Base-by-base conservation (phyloP, 129 eudicot genomes). In the Saussurea involucrata region DNA sequence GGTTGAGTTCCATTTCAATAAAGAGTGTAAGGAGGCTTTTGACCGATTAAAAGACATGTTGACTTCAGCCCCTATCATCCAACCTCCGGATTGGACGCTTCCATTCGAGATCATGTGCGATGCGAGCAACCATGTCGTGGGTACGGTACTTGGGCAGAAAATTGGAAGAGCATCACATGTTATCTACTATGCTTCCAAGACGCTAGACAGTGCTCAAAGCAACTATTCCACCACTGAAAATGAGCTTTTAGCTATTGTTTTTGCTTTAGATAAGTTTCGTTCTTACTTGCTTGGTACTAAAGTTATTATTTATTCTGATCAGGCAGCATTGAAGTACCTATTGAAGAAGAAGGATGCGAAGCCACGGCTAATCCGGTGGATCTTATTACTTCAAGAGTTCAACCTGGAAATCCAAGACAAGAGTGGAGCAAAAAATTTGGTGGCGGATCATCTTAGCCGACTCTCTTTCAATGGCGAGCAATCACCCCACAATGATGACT, bases 281-380 rank as follows among this genome's bases (percentile, higher is more conserved):
- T 17, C 17, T 10, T 46, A 46, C n/a, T 17, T 46, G 17, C 18
- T 46, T 11, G 58, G 58, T 4, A 40, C 49, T 11, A 40, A 40
- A 11, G 49, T 40, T 8, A 2, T 40, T 6, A 0, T 40, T 3
- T 1, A 1, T 46, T 46, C 58, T 1, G 18, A 46, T 46, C 58
- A 46, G 3, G 63, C 69, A 0, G 76, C 82, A 0, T 3, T 78
- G 5, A 28, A 57, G 20, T 55, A 78, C 37, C 21, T 78, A 24
- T 2, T 69, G 1, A 9, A 18, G 5, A 78, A 69, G 76, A 69
- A 69, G 27, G 82, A 78, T 8, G 6, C 71, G 0, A 69, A 69
- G 32, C 71, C 82, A 0, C 4, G 76, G 0, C 28, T 78, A 2
- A 68, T 58, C 3, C 22, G 70, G 34, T 78, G 82, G 76, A 22